phyloP scores from a whole-genome alignment of 2,329 filamentous ascomycete species.

The Ophiostoma sp. region DNA sequence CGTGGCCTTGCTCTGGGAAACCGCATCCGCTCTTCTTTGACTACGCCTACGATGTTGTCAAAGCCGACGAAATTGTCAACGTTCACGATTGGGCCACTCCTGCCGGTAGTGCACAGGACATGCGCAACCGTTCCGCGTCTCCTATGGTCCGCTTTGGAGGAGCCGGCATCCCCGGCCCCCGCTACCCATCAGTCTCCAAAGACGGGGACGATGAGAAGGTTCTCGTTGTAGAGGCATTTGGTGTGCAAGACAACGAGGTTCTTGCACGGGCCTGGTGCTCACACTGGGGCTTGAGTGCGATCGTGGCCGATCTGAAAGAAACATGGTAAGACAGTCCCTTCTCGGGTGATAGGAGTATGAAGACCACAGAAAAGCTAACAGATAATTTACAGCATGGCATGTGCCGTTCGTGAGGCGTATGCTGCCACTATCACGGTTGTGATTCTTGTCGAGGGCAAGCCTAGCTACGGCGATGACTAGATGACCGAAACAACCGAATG shows the following conservation, averaged over 20 bases:
- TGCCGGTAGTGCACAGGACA: constrained; percentile 18
- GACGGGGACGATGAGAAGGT: constrained; percentile 58
- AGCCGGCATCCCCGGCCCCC: constrained; percentile 22
- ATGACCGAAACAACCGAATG: no score
- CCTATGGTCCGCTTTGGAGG: constrained; percentile 24
- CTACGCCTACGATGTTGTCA: constrained; percentile 55
- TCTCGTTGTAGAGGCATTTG: constrained; percentile 66
- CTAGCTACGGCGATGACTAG: constrained; percentile 23
- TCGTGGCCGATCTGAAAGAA: constrained; percentile 62
- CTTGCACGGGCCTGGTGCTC: constrained; percentile 71
- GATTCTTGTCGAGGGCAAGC: constrained; percentile 53
- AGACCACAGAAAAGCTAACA: background rate
- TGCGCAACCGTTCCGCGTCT: constrained; percentile 25
- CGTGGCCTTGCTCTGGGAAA: constrained; percentile 58
- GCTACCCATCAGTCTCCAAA: constrained; percentile 25
- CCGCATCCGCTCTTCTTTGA: constrained; percentile 69
- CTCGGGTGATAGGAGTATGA: background rate
- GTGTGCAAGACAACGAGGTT: constrained; percentile 69
- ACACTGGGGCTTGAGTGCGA: constrained; percentile 65
- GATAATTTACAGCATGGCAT: constrained; percentile 53
- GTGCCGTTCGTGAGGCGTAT: constrained; percentile 69
- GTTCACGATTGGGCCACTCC: constrained; percentile 59
- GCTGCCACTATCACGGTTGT: constrained; percentile 67
- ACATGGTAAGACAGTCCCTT: constrained; percentile 52
- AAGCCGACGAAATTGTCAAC: constrained; percentile 59